Conservation (phyloP, 2,329 filamentous ascomycete genomes). For the Clarireedia monteithiana region DNA sequence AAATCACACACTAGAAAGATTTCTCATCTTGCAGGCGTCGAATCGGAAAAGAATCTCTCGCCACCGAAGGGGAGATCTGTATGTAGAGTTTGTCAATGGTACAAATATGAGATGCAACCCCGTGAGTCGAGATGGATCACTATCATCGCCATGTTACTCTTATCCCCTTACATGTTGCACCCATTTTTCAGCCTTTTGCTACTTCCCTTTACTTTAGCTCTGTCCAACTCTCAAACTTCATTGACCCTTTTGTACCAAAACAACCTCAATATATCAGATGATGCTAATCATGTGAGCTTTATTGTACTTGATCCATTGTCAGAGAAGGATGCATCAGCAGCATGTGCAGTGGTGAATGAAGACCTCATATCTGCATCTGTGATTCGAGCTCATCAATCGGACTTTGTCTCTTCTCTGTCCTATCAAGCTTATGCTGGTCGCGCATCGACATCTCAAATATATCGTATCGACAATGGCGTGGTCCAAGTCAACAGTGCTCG, state of each 20-base stretch:
- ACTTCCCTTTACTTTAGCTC: neutral
- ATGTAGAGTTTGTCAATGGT: neutral
- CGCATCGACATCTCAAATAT: slow-evolving; percentile 31
- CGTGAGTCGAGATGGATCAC: neutral
- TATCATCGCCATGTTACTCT: neutral
- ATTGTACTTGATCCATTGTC: slow-evolving; percentile 39
- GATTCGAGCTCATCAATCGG: slow-evolving; percentile 35
- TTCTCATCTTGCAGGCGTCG: no score
- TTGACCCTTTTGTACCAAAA: slow-evolving; percentile 46
- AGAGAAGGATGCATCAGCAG: slow-evolving; percentile 32
- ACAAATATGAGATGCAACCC: neutral
- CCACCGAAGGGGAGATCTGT: neutral
- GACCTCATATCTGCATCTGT: slow-evolving; percentile 35
- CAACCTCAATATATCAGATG: slow-evolving; percentile 45
- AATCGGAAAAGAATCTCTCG: no score
- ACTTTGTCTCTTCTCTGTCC: slow-evolving; percentile 38
- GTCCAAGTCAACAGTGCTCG: slow-evolving; percentile 28
- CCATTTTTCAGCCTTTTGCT: neutral
- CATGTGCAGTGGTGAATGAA: slow-evolving; percentile 42
- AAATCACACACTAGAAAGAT: no score
- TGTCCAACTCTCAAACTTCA: slow-evolving; percentile 34
- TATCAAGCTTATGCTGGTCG: slow-evolving; percentile 38
- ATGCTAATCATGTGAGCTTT: slow-evolving; percentile 43
- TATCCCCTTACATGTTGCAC: neutral
- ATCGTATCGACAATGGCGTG: slow-evolving; percentile 36